Evolutionary conservation across 2,329 filamentous ascomycete genomes (phyloP), one percentile per base, ranked within the genome.

Genomic region (Fusarium transvaalense): DNA sequence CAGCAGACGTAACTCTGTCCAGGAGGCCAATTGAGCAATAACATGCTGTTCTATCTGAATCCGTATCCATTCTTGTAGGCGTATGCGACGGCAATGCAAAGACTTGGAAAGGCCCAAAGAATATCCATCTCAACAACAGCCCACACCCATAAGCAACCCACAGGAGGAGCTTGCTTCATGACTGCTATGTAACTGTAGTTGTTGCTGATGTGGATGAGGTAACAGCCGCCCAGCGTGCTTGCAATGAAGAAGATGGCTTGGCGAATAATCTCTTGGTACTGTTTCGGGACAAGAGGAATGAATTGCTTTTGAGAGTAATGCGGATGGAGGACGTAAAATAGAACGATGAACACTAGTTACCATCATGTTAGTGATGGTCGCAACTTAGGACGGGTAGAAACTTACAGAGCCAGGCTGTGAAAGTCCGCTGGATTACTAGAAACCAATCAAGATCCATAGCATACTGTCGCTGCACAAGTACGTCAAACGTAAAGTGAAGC

Each of bases 61-160:
- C 74, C 78, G 71, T 88, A 89, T 2, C 85, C 87, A 19, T 82
- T 80, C 27, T 78, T 75, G 76, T 81, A 83, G 27, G 86, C 74
- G 68, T 84, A 90, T 6, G 68, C 76, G 2, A 73, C 82, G 3
- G 82, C 80, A 3, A 80, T 69, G 5, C 78, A 76, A 35, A 90
- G 76, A 68, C 88, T 90, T 14, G 79, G 70, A 2, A 90, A 81
- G 1, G 92, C 92, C 74, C 87, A 89, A 1, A 83, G 75, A 39
- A 97, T 82, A 56, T 93, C 86, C 80, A 97, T 86, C 81, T 99
- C 96, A 46, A 98, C 85, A 23, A 98, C 90, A 32, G 91, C 89
- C 94, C 95, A 98, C 6, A 98, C 86, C 94, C 95, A 98, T 19
- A 98, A 78, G 39, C 92, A 95, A 0, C 93, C 96, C 15, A 97